These are phyloP conservation scores for Sporothrix curviconia DNA, from an alignment of 2,329 filamentous ascomycete species.

Conservation along the genomic window DNA sequence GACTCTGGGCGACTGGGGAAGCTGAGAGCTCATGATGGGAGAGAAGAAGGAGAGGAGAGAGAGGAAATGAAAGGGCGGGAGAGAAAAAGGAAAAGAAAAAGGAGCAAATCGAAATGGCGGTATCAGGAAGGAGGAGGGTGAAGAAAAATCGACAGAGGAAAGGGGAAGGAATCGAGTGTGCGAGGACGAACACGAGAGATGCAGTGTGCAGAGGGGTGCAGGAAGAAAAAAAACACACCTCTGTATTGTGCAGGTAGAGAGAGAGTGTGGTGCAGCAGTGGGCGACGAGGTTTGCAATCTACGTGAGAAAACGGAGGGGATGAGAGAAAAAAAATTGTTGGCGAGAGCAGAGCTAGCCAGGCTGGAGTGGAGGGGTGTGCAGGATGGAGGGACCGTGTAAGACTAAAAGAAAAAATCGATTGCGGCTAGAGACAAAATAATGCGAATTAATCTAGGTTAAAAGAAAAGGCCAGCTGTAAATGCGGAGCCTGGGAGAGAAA, in stretches of 20 bases:
- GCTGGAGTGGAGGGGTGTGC: constrained; percentile 14
- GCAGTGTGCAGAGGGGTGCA: constrained; percentile 9
- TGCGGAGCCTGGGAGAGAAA: background rate
- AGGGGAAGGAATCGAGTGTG: background rate
- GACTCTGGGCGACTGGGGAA: constrained; percentile 18
- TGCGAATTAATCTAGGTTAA: background rate
- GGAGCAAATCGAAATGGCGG: background rate
- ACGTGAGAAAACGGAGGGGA: constrained; percentile 8
- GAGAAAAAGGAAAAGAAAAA: background rate
- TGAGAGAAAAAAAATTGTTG: constrained; percentile 14
- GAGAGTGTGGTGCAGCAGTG: background rate
- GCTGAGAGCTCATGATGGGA: constrained; percentile 31
- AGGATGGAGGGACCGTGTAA: background rate
- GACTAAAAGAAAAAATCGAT: constrained; percentile 3
- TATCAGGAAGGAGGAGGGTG: constrained; percentile 1
- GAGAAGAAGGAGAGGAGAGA: constrained; percentile 26
- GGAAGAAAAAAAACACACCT: background rate
- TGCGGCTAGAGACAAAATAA: constrained; percentile 1
- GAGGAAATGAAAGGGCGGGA: constrained; percentile 1
- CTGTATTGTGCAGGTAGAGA: background rate
- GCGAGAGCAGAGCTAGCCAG: constrained; percentile 8
- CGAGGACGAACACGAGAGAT: background rate
- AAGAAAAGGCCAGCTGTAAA: background rate
- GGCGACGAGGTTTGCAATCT: constrained; percentile 17
- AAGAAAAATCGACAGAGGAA: background rate